Conservation (phyloP, 2,329 filamentous ascomycete genomes). For the Claviceps pazoutovae region DNA sequence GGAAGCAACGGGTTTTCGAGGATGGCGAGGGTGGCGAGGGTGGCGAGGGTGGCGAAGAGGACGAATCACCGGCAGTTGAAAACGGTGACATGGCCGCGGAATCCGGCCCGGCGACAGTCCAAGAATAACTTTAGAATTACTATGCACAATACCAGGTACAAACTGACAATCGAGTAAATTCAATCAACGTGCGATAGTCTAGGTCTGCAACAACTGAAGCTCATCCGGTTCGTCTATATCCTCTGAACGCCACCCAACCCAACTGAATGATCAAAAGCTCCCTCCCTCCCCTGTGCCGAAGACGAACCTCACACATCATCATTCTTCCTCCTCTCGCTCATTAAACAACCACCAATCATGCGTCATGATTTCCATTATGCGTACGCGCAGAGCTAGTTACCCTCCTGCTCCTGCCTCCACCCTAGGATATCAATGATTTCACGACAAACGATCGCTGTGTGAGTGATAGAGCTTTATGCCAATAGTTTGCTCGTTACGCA, state of each 20-base stretch:
- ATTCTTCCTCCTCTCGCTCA: background rate
- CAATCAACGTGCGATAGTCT: slow-evolving; percentile 9
- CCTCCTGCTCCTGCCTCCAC: background rate
- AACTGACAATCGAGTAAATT: slow-evolving; percentile 3
- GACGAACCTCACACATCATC: slow-evolving; percentile 5
- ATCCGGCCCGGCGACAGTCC: background rate
- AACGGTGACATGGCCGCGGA: background rate
- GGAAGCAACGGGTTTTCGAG: slow-evolving; percentile 24
- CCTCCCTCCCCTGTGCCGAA: slow-evolving; percentile 7
- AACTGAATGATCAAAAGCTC: slow-evolving; percentile 17
- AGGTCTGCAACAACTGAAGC: slow-evolving; percentile 13
- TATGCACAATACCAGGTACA: background rate
- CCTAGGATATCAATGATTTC: slow-evolving; percentile 10
- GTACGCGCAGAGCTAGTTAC: background rate
- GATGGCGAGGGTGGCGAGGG: slow-evolving; percentile 2
- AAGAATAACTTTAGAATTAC: background rate
- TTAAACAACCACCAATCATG: slow-evolving; percentile 4
- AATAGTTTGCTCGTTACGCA: slow-evolving; percentile 1
- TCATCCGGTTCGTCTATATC: slow-evolving; percentile 26
- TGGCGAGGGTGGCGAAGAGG: slow-evolving; percentile 4
- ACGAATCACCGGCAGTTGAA: slow-evolving; percentile 1
- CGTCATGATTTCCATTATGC: slow-evolving; percentile 6
- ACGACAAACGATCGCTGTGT: slow-evolving; percentile 5
- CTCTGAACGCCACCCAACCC: slow-evolving; percentile 24
- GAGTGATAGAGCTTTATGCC: slow-evolving; percentile 5